Conservation (phyloP, 768 basidiomycete species). For the Amanita rimosa region DNA sequence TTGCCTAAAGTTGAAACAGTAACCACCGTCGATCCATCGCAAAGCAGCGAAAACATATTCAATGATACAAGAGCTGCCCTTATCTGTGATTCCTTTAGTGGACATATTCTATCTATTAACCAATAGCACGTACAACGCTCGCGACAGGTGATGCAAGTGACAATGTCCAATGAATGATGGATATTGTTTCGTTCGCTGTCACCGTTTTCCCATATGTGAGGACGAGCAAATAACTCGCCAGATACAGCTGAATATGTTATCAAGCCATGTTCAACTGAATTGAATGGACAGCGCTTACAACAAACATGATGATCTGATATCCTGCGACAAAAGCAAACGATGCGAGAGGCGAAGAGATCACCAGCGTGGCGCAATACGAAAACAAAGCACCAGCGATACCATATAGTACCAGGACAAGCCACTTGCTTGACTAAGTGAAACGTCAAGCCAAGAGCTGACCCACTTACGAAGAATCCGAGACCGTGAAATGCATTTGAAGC, state of each 20-base stretch:
- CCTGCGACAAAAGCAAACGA: conserved; percentile 66
- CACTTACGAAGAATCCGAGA: conserved; percentile 48
- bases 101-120: not conserved
- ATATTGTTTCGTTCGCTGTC: conserved; percentile 40
- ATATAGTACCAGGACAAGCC: conserved; percentile 61
- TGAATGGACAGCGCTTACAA: conserved; percentile 31
- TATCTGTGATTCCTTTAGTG: conserved; percentile 24
- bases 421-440: conserved; percentile 26
- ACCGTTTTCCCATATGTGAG: conserved; percentile 63
- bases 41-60: conserved; percentile 67
- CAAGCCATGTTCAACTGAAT: not conserved
- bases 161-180: conserved; percentile 58
- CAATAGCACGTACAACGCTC: conserved; percentile 41
- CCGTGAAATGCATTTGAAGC: conserved; percentile 55
- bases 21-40: conserved; percentile 40
- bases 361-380: conserved; percentile 52
- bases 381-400: conserved; percentile 60
- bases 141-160: conserved; percentile 61
- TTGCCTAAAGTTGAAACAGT: conserved; percentile 34
- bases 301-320: conserved; percentile 61
- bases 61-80: conserved; percentile 66
- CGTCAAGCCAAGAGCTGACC: not conserved
- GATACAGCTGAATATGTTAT: conserved; percentile 34
- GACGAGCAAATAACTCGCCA: conserved; percentile 58
- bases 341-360: conserved; percentile 54